Conservation (phyloP, 805 yeast species). For the Lipomyces yamanashiensis region DNA sequence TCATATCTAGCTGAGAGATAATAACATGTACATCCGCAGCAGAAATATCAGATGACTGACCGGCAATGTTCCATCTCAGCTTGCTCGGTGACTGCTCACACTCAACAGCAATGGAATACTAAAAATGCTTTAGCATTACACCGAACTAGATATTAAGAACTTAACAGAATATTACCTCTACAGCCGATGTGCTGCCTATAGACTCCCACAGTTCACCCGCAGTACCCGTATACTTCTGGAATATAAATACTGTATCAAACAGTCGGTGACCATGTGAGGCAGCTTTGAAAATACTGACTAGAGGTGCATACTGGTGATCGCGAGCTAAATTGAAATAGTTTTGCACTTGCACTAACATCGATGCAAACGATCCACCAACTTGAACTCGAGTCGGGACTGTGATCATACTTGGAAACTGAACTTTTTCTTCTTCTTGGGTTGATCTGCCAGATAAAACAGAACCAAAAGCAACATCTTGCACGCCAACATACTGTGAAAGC, state of each 20-base stretch:
- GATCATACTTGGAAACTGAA: slow-evolving; percentile 37
- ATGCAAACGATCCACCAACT: slow-evolving; percentile 9
- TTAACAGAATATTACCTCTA: slow-evolving; percentile 24
- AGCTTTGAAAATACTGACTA: slow-evolving; percentile 8
- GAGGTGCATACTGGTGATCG: slow-evolving; percentile 21
- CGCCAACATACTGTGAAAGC: slow-evolving; percentile 25
- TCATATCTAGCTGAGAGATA: slow-evolving; percentile 18
- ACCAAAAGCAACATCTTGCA: slow-evolving; percentile 35
- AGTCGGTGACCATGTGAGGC: slow-evolving; percentile 18
- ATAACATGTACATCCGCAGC: neutral
- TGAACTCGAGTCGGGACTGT: slow-evolving; percentile 25
- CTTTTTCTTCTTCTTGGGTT: slow-evolving; percentile 29
- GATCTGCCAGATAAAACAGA: slow-evolving; percentile 37
- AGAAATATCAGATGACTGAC: slow-evolving; percentile 7
- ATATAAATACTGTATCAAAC: slow-evolving; percentile 38
- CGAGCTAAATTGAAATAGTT: neutral
- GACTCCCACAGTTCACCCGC: slow-evolving; percentile 24
- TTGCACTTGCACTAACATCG: slow-evolving; percentile 25
- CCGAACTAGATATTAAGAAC: neutral
- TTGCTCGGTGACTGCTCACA: slow-evolving; percentile 12
- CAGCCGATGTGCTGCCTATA: slow-evolving; percentile 16
- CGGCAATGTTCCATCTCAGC: slow-evolving; percentile 30
- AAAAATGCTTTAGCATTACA: neutral
- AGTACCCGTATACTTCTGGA: slow-evolving; percentile 15
- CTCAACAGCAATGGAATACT: slow-evolving; percentile 35